These are phyloP conservation scores for Trametes cubensis DNA, from an alignment of 768 basidiomycete species.

Conservation along the genomic window DNA sequence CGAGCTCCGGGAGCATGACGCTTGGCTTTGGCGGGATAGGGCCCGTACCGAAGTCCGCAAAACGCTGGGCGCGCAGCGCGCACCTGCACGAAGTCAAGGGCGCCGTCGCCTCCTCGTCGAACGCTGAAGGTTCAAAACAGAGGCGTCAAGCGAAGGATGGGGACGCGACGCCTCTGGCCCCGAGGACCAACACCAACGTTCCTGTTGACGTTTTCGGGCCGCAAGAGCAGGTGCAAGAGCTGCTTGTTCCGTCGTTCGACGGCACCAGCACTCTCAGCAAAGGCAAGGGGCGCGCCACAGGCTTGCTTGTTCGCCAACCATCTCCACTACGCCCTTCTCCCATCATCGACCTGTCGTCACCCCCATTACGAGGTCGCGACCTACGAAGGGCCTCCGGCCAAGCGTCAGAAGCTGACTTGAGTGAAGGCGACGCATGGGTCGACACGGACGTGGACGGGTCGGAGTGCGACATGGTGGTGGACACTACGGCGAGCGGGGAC, in stretches of 20 bases:
- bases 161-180: background rate
- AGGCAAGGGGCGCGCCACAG: constrained; percentile 18
- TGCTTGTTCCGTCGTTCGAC: background rate
- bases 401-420: constrained; percentile 11
- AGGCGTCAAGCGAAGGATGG: background rate
- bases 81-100: constrained; percentile 67
- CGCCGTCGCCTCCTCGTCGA: constrained; percentile 4
- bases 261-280: constrained; percentile 16
- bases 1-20: constrained; percentile 41
- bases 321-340: constrained; percentile 19
- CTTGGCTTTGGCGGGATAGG: constrained; percentile 35
- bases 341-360: constrained; percentile 13
- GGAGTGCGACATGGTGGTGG: constrained; percentile 28
- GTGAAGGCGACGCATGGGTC: constrained; percentile 40
- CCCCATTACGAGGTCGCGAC: background rate
- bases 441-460: constrained; percentile 44
- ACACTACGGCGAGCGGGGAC: background rate
- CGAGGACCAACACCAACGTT: background rate
- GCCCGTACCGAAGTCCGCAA: constrained; percentile 48
- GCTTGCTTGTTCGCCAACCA: background rate
- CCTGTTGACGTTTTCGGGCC: constrained; percentile 19
- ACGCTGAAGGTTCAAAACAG: background rate
- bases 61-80: constrained; percentile 64
- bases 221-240: background rate
- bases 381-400: background rate